These are phyloP conservation scores for Paramecium sonneborni DNA, from an alignment of 73 alveolate species.

Conservation along the genomic window DNA sequence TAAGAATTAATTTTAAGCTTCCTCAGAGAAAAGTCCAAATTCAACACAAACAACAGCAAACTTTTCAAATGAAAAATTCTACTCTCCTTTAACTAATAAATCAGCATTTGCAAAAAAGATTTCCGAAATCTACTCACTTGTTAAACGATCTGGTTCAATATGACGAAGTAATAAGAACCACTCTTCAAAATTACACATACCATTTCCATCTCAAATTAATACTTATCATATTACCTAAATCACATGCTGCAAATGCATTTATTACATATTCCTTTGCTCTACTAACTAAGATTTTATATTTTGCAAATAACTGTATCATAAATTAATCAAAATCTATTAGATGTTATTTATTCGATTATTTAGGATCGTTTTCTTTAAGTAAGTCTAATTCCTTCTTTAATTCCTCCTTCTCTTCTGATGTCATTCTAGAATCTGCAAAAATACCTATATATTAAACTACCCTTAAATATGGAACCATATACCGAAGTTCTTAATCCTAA, in stretches of 20 bases:
- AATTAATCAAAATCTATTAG: slow-evolving; percentile 60
- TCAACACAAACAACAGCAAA: slow-evolving; percentile 71
- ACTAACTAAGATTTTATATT: slow-evolving; percentile 54
- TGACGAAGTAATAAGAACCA: slow-evolving; percentile 50
- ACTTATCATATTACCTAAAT: neutral
- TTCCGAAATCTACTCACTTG: slow-evolving; percentile 44
- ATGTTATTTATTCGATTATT: neutral
- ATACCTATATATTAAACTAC: slow-evolving; percentile 34
- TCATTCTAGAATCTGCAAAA: slow-evolving; percentile 68
- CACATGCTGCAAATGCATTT: slow-evolving; percentile 69
- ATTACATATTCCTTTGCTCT: slow-evolving; percentile 65
- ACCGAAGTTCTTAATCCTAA: slow-evolving; percentile 40
- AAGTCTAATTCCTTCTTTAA: slow-evolving; percentile 60
- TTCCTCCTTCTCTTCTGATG: slow-evolving; percentile 60
- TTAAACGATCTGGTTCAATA: slow-evolving; percentile 60
- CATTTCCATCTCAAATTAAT: slow-evolving; percentile 55
- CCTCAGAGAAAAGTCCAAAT: slow-evolving; percentile 58
- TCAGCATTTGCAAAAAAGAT: slow-evolving; percentile 65
- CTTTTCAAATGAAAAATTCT: slow-evolving; percentile 60
- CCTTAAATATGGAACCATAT: slow-evolving; percentile 61
- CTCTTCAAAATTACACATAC: slow-evolving; percentile 66
- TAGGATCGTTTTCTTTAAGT: slow-evolving; percentile 52
- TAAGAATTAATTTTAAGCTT: slow-evolving; percentile 58
- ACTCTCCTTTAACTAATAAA: slow-evolving; percentile 43
- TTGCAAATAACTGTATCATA: slow-evolving; percentile 49